These are phyloP conservation scores for Selaginella tamariscina DNA, from an alignment of 75 land plant genomes.

Conservation along the genomic window DNA sequence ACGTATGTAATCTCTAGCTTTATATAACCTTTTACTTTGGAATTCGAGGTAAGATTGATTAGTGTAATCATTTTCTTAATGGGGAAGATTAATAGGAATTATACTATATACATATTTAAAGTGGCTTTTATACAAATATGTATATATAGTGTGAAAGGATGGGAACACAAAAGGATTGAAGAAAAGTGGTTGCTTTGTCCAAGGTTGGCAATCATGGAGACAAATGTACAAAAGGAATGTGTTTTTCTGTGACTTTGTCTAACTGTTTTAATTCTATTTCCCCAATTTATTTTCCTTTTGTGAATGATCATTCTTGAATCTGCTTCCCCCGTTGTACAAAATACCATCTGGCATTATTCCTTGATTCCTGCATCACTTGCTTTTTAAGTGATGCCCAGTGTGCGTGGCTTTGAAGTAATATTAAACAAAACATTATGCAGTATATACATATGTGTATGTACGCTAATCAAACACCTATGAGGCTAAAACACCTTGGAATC, in stretches of 20 bases:
- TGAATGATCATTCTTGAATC: not conserved
- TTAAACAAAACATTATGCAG: too few relatives aligned
- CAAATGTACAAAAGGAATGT: not conserved
- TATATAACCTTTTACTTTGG: too few relatives aligned
- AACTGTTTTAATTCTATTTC: not conserved
- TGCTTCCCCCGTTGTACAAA: not conserved
- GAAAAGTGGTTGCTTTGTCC: slow-evolving; percentile 1
- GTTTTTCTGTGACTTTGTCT: slow-evolving; percentile 2
- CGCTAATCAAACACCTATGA: too few relatives aligned
- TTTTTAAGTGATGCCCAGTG: too few relatives aligned
- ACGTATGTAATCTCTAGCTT: not conserved
- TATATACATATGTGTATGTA: too few relatives aligned
- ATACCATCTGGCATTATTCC: not conserved
- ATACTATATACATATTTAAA: too few relatives aligned
- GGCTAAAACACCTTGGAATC: too few relatives aligned
- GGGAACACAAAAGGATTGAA: not conserved
- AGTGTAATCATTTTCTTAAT: not conserved
- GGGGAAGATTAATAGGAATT: too few relatives aligned
- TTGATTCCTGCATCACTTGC: not conserved
- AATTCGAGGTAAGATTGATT: not conserved
- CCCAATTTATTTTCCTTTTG: too few relatives aligned
- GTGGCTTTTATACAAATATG: not conserved
- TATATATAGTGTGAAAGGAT: not conserved
- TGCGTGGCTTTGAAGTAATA: too few relatives aligned
- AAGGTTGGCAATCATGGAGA: not conserved